These are phyloP conservation scores for Panaeolus papilionaceus DNA, from an alignment of 768 basidiomycete genomes.

Conservation along the genomic window DNA sequence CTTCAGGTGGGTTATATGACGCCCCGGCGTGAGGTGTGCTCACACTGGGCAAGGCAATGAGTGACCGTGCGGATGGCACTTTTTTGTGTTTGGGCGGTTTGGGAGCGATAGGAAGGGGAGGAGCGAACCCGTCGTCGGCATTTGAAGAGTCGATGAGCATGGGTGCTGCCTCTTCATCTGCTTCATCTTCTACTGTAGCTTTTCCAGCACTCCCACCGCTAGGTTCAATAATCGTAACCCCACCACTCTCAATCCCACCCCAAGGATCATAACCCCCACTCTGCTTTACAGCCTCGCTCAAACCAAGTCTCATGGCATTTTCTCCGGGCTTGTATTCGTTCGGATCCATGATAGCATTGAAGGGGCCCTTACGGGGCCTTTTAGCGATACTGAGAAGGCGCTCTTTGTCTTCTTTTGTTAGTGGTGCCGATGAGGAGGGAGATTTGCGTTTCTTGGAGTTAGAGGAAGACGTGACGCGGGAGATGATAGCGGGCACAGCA, in stretches of 20 bases:
- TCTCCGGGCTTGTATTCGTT: constrained; percentile 71
- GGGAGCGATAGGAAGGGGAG: background rate
- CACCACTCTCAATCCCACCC: constrained; percentile 31
- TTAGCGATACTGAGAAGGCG: constrained; percentile 79
- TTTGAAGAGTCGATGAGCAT: background rate
- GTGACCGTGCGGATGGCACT: constrained; percentile 46
- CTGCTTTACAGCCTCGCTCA: constrained; percentile 71
- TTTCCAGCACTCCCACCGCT: background rate
- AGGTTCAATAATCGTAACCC: background rate
- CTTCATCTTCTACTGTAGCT: background rate
- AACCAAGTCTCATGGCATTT: constrained; percentile 52
- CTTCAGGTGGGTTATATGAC: constrained; percentile 87
- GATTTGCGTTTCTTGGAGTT: constrained; percentile 48
- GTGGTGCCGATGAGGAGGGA: background rate
- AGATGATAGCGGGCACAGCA: constrained; percentile 83
- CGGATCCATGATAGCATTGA: constrained; percentile 74
- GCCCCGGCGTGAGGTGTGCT: constrained; percentile 78
- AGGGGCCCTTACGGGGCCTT: constrained; percentile 71
- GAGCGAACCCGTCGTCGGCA: background rate
- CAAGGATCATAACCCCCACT: constrained; percentile 76
- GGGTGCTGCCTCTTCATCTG: background rate
- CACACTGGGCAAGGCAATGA: constrained; percentile 71
- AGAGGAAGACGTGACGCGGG: constrained; percentile 49
- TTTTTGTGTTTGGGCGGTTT: background rate
- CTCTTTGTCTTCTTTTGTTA: constrained; percentile 68